Conservation (phyloP, 495 filamentous ascomycete genomes). For the Melanomma pulvis-pyrius region DNA sequence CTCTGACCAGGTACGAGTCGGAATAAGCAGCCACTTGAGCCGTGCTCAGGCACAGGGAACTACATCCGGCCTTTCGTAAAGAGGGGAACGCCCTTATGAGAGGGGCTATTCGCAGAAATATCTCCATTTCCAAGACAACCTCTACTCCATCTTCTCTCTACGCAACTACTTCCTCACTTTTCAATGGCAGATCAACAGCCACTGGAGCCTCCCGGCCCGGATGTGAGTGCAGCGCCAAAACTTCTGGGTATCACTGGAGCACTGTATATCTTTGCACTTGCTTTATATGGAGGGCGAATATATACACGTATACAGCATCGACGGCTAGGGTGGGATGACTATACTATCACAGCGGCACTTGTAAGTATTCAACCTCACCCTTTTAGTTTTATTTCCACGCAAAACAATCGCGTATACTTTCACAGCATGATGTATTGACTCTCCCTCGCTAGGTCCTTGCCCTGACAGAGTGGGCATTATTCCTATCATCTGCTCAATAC, state of each 20-base stretch:
- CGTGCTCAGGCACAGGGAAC: background rate
- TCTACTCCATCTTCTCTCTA: background rate
- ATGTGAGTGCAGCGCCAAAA: conserved; percentile 18
- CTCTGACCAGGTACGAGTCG: background rate
- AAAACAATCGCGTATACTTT: background rate
- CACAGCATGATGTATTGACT: background rate
- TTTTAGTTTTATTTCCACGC: background rate
- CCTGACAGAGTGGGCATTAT: conserved; percentile 25
- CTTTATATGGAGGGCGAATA: conserved; percentile 16
- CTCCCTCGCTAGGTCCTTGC: conserved; percentile 5
- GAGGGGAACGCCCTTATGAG: background rate
- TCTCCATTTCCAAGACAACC: background rate
- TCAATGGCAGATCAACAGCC: conserved; percentile 12
- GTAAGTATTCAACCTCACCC: conserved; percentile 17
- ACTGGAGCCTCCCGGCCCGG: conserved; percentile 8
- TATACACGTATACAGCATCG: conserved; percentile 16
- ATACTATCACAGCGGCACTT: conserved; percentile 11
- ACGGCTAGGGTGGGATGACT: conserved; percentile 34
- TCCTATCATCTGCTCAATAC: conserved; percentile 24
- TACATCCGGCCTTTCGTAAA: background rate
- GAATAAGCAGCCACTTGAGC: background rate
- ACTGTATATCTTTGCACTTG: conserved; percentile 17
- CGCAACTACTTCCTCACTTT: background rate
- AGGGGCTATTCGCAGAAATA: background rate
- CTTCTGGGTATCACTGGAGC: conserved; percentile 22